Conservation (phyloP, 1,139 yeast species). For the Sugiyamaella castrensis region DNA sequence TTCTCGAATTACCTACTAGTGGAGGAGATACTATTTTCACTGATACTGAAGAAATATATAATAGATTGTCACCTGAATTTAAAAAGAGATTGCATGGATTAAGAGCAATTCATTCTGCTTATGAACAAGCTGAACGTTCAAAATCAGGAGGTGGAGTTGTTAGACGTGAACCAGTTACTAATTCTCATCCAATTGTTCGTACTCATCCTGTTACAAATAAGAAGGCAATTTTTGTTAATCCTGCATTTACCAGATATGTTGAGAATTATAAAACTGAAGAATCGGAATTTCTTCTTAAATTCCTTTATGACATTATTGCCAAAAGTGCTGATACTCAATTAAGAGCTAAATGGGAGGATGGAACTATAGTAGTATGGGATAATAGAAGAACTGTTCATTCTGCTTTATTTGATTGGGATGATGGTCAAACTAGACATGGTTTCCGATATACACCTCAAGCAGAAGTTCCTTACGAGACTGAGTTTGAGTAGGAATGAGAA, state of each 20-base stretch:
- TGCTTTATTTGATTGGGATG: constrained; percentile 60
- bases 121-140: constrained; percentile 48
- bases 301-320: constrained; percentile 49
- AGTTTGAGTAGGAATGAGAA: no score
- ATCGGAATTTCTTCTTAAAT: constrained; percentile 48
- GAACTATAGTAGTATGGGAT: constrained; percentile 62
- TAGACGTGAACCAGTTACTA: constrained; percentile 49
- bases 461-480: constrained; percentile 23
- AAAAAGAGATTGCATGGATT: constrained; percentile 48
- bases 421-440: constrained; percentile 32
- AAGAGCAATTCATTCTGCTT: constrained; percentile 53
- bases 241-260: constrained; percentile 51
- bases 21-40: constrained; percentile 64
- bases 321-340: constrained; percentile 52
- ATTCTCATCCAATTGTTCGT: constrained; percentile 54
- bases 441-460: constrained; percentile 38
- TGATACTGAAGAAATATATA: constrained; percentile 54
- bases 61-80: constrained; percentile 54
- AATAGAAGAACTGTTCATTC: constrained; percentile 63
- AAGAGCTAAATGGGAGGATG: constrained; percentile 57
- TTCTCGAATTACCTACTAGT: constrained; percentile 49
- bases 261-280: constrained; percentile 57
- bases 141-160: constrained; percentile 46
- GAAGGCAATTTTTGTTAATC: constrained; percentile 52
- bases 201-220: constrained; percentile 55